These are phyloP conservation scores for Daedaleopsis sinensis DNA, from an alignment of 768 basidiomycete genomes.

Conservation along the genomic window DNA sequence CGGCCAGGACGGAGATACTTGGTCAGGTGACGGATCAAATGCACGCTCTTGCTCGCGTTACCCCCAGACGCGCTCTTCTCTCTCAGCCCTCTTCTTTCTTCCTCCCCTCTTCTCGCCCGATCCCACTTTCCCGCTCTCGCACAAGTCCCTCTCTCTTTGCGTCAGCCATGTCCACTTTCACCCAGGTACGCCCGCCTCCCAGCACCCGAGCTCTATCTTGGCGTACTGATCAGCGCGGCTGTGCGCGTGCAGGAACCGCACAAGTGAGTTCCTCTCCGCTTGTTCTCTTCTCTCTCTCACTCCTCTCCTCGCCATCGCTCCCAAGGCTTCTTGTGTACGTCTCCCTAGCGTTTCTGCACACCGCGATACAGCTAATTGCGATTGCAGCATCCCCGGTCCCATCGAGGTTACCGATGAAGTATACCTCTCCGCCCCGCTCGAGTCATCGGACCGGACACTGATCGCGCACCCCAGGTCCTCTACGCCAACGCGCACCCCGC, in stretches of 20 bases:
- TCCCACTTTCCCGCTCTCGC: slow-evolving; percentile 5
- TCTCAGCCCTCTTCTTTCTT: slow-evolving; percentile 13
- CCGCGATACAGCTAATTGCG: slow-evolving; percentile 18
- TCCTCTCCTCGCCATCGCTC: neutral
- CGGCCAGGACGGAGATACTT: neutral
- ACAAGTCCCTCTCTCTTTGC: slow-evolving; percentile 3
- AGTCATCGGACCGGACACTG: neutral
- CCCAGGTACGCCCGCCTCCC: slow-evolving; percentile 31
- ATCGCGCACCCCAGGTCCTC: slow-evolving; percentile 59
- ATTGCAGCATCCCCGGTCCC: slow-evolving; percentile 51
- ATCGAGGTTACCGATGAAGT: slow-evolving; percentile 67
- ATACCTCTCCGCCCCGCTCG: slow-evolving; percentile 10
- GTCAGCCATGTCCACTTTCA: slow-evolving; percentile 35
- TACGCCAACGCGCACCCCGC: slow-evolving; percentile 92
- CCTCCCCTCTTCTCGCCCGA: slow-evolving; percentile 9
- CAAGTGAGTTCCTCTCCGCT: slow-evolving; percentile 42
- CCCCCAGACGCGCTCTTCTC: slow-evolving; percentile 15
- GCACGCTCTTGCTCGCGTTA: slow-evolving; percentile 6
- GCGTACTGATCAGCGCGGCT: slow-evolving; percentile 10
- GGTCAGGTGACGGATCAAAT: slow-evolving; percentile 28
- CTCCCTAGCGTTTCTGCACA: neutral
- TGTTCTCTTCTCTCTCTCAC: slow-evolving; percentile 1
- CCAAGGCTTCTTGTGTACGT: slow-evolving; percentile 30
- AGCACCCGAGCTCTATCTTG: neutral
- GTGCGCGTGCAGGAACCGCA: slow-evolving; percentile 42